phyloP scores from a whole-genome alignment of 2,329 filamentous ascomycete genomes.

The Rutstroemia sydowiana region DNA sequence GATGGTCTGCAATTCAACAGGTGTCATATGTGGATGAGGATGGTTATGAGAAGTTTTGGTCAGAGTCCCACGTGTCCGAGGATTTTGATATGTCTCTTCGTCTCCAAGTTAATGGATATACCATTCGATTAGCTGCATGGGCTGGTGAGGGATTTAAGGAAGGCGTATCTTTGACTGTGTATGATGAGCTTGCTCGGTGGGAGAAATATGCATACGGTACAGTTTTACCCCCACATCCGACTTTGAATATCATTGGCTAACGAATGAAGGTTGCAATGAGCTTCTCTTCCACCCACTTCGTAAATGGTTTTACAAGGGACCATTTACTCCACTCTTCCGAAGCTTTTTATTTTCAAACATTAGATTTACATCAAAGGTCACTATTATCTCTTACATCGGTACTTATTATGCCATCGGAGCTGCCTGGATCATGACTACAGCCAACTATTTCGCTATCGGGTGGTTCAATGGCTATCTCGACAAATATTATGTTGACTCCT shows the following conservation, averaged over 20 bases:
- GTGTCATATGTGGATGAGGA: slow-evolving; percentile 64
- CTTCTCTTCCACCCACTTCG: slow-evolving; percentile 71
- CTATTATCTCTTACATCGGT: slow-evolving; percentile 69
- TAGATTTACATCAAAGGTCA: slow-evolving; percentile 67
- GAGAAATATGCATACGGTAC: slow-evolving; percentile 72
- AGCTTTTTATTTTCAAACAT: slow-evolving; percentile 67
- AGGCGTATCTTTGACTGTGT: slow-evolving; percentile 75
- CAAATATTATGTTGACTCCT: slow-evolving; percentile 73
- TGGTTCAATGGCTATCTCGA: slow-evolving; percentile 73
- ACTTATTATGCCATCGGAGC: slow-evolving; percentile 75
- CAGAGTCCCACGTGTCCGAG: slow-evolving; percentile 71
- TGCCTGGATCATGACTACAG: slow-evolving; percentile 64
- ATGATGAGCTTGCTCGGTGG: slow-evolving; percentile 78
- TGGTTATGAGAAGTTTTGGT: slow-evolving; percentile 75
- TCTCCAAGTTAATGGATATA: slow-evolving; percentile 64
- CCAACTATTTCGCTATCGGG: slow-evolving; percentile 69
- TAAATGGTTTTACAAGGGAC: slow-evolving; percentile 65
- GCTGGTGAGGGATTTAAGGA: slow-evolving; percentile 74
- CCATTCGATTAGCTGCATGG: slow-evolving; percentile 66
- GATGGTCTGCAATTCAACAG: slow-evolving; percentile 69
- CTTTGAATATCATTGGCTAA: too few species aligned
- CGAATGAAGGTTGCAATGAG: slow-evolving; percentile 56
- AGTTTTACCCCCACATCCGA: too few species aligned
- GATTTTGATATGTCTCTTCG: slow-evolving; percentile 79
- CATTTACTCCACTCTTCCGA: slow-evolving; percentile 73